Percentiles rank a stretch among this genome's conserved stretches.
phyloP scores from a whole-genome alignment of 805 yeast species.

The Saturnispora besseyi region DNA sequence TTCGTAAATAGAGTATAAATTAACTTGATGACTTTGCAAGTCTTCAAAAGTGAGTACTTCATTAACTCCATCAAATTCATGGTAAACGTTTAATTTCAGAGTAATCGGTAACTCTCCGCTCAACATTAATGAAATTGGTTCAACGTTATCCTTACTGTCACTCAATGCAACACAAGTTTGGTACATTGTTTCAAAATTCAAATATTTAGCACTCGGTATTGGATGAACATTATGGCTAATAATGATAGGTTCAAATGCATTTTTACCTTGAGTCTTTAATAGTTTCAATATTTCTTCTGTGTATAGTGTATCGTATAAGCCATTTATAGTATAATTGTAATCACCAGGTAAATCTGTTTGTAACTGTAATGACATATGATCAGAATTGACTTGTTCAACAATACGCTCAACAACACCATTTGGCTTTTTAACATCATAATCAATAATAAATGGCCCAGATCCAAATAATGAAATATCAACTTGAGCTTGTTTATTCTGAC shows the following conservation, averaged over 20 bases:
- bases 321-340: conserved; percentile 51
- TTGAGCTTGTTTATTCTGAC: conserved; percentile 20
- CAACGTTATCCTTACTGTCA: conserved; percentile 24
- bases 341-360: conserved; percentile 43
- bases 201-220: conserved; percentile 45
- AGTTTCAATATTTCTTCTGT: conserved; percentile 30
- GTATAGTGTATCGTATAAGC: conserved; percentile 60
- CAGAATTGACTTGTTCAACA: conserved; percentile 39
- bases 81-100: conserved; percentile 48
- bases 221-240: conserved; percentile 47
- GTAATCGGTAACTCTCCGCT: conserved; percentile 61
- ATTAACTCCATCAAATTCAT: conserved; percentile 48
- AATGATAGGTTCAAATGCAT: conserved; percentile 27
- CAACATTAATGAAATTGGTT: conserved; percentile 47
- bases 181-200: conserved; percentile 12
- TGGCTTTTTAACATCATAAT: conserved; percentile 55
- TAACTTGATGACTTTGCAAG: conserved; percentile 31
- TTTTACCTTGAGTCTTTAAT: conserved; percentile 14
- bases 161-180: conserved; percentile 26
- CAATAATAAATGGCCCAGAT: conserved; percentile 55
- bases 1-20: conserved; percentile 37
- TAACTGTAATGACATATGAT: conserved; percentile 29
- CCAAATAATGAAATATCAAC: conserved; percentile 42
- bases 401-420: conserved; percentile 36
- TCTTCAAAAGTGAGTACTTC: conserved; percentile 38